Evolutionary conservation across 2,329 filamentous ascomycete genomes (phyloP), one percentile per base, ranked within the genome.

Genomic region (Leptodontidium sp.): DNA sequence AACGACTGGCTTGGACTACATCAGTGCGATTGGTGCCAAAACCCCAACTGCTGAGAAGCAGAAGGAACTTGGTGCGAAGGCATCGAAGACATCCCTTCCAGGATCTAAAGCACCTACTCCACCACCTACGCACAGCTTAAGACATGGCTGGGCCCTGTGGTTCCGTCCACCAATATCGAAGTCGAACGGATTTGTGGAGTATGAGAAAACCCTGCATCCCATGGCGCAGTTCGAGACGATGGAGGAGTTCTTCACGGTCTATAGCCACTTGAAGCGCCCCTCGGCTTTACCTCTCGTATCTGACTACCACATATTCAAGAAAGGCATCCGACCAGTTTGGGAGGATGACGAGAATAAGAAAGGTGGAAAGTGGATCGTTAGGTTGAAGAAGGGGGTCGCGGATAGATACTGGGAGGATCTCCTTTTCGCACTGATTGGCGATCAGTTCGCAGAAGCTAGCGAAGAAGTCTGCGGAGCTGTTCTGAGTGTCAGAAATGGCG

Each of bases 351-450:
- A 97, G 79, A 99, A 99, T 83, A 96, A 93, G 81, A 91, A 90
- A 74, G 96, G 96, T 65, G 96, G 96, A 63, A 99, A 99, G 83
- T 99, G 95, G 95, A 94, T 98, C 73, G 90, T 99, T 79, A 88
- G 95, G 73, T 84, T 99, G 79, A 98, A 97, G 87, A 99, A 99
- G 85, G 96, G 96, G 32, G 93, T 99, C 24, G 93, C 93, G 21
- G 96, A 98, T 81, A 90, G 95, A 66, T 98, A 97, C 81, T 99
- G 96, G 93, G 96, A 99, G 83, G 93, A 98, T 78, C 85, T 98
- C 61, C 84, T 98, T 69, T 85, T 98, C 75, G 94, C 93, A 32
- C 91, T 98, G 75, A 89, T 98, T 68, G 96, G 96, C 53, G 94
- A 98, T 77, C 94, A 98, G 79, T 98, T 99, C 79, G 88, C 89